Conservation (phyloP, 176 grass and related monocot genomes). For the Saccharum officinarum region DNA sequence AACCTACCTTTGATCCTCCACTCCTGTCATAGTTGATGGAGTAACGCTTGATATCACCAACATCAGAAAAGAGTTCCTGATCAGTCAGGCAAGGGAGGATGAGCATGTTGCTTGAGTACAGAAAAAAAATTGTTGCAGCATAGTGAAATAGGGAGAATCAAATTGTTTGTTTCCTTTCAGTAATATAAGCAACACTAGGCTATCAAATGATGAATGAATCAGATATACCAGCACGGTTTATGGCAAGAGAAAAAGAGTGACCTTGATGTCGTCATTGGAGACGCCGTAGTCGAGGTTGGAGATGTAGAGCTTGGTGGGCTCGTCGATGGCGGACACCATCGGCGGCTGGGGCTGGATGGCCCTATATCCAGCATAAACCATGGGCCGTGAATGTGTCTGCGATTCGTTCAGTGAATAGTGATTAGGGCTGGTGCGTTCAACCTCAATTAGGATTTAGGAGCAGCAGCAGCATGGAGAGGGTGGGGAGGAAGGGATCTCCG, state of each 20-base stretch:
- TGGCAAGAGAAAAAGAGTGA: background rate
- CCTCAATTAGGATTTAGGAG: background rate
- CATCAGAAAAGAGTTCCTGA: constrained; percentile 66
- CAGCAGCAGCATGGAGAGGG: background rate
- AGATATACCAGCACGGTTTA: background rate
- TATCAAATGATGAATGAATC: background rate
- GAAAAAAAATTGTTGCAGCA: background rate
- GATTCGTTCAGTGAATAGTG: background rate
- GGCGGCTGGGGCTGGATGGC: constrained; percentile 6
- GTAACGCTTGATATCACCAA: constrained; percentile 52
- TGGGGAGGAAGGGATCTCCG: background rate
- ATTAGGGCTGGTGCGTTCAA: background rate
- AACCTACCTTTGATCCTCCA: constrained; percentile 68
- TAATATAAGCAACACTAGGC: background rate
- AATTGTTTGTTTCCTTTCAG: background rate
- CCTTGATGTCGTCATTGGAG: constrained; percentile 80
- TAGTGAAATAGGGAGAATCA: background rate
- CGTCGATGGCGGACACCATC: constrained; percentile 33
- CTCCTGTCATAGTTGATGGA: constrained; percentile 77
- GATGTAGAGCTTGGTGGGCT: constrained; percentile 66
- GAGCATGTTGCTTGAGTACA: background rate
- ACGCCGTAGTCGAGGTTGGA: constrained; percentile 74
- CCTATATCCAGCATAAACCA: constrained; percentile 12
- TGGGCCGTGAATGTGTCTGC: background rate
- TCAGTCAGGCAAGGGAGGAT: background rate